These are phyloP conservation scores for Vicia faba DNA, from an alignment of 306 rosid genomes.

Conservation along the genomic window DNA sequence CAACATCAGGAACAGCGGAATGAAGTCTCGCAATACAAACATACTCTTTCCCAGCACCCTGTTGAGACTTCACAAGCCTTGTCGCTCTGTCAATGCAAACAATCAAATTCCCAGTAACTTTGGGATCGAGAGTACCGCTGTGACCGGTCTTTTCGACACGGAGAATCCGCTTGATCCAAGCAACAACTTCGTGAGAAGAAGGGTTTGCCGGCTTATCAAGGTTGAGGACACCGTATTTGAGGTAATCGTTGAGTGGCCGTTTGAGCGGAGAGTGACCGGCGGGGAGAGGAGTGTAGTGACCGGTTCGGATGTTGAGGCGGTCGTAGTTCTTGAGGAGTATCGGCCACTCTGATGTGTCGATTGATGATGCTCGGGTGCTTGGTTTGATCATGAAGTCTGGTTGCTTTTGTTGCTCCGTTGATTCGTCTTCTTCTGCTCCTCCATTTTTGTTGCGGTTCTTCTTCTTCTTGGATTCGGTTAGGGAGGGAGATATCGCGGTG, in stretches of 20 bases:
- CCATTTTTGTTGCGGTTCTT: slow-evolving; percentile 6
- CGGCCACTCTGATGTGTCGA: not conserved
- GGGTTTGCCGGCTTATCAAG: slow-evolving; percentile 13
- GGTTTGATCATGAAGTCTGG: slow-evolving; percentile 15
- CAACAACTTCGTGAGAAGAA: slow-evolving; percentile 15
- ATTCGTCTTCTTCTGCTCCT: not conserved
- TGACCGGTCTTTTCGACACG: slow-evolving; percentile 11
- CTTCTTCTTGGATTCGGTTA: not conserved
- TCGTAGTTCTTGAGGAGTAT: not conserved
- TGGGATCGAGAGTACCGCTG: slow-evolving; percentile 11
- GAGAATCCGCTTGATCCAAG: slow-evolving; percentile 6
- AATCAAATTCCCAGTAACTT: slow-evolving; percentile 9
- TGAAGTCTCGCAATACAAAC: slow-evolving; percentile 5
- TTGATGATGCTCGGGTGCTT: not conserved
- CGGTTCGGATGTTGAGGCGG: slow-evolving; percentile 8
- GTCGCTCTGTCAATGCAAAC: slow-evolving; percentile 21
- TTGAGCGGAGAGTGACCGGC: slow-evolving; percentile 4
- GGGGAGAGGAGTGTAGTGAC: slow-evolving; percentile 10
- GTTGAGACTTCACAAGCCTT: not conserved
- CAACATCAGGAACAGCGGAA: slow-evolving; percentile 3
- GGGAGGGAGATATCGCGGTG: not conserved
- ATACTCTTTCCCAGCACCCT: slow-evolving; percentile 6
- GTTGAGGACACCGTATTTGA: slow-evolving; percentile 5
- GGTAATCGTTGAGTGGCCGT: not conserved
- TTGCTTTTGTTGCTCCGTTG: not conserved